Conservation (phyloP, 208 protist species). For the Crithidia fasciculata region DNA sequence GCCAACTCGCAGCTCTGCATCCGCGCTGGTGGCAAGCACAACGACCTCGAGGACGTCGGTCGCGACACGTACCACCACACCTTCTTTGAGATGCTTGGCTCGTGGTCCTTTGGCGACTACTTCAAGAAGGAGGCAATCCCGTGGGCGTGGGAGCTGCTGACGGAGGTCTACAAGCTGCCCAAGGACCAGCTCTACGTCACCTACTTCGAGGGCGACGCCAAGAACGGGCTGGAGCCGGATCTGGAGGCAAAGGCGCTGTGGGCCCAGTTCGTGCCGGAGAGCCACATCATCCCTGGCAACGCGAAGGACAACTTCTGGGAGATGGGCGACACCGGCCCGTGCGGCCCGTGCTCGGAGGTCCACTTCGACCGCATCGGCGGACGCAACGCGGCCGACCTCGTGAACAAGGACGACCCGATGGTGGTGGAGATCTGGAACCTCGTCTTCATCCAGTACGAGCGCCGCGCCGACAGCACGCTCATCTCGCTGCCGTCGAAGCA, state of each 20-base stretch:
- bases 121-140: slow-evolving; percentile 98
- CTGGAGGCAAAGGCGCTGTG: slow-evolving; percentile 94
- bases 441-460: slow-evolving; percentile 99
- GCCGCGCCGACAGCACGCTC: slow-evolving; percentile 90
- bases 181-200: slow-evolving; percentile 98
- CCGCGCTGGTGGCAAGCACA: slow-evolving; percentile 99
- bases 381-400: slow-evolving; percentile 94
- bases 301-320: slow-evolving; percentile 99
- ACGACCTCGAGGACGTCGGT: slow-evolving; percentile 99
- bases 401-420: slow-evolving; percentile 99
- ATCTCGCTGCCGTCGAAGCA: slow-evolving; percentile 91
- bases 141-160: slow-evolving; percentile 98
- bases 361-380: slow-evolving; percentile 98
- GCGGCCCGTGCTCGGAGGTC: slow-evolving; percentile 98
- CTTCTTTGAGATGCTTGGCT: slow-evolving; percentile 99
- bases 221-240: slow-evolving; percentile 91
- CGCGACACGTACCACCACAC: slow-evolving; percentile 99
- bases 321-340: slow-evolving; percentile 99
- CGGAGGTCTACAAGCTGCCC: slow-evolving; percentile 94
- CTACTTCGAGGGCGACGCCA: slow-evolving; percentile 97
- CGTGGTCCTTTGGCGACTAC: slow-evolving; percentile 99
- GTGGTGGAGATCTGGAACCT: slow-evolving; percentile 99
- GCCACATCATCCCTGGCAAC: slow-evolving; percentile 91
- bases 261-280: slow-evolving; percentile 91
- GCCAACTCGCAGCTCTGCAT: slow-evolving; percentile 99